Percentiles rank a stretch among this genome's conserved stretches.
phyloP scores from a whole-genome alignment of 1,139 yeast species.

The Candida frijolesensis region DNA sequence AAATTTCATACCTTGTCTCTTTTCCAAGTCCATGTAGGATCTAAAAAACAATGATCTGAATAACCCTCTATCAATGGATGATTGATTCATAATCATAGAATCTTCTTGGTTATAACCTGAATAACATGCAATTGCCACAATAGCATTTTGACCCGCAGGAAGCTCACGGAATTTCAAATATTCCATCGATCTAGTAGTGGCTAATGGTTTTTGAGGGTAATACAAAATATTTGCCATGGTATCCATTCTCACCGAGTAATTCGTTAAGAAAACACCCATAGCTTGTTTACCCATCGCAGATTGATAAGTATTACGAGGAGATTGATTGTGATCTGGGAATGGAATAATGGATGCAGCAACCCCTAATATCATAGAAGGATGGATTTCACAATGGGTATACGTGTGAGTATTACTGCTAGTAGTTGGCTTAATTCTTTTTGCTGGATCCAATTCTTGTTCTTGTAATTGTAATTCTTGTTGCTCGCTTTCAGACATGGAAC shows the following conservation, averaged over 20 bases:
- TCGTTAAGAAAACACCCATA: conserved; percentile 98
- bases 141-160: conserved; percentile 99
- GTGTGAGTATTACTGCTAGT: conserved; percentile 68
- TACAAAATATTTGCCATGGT: conserved; percentile 98
- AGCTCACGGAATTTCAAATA: conserved; percentile 94
- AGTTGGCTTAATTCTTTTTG: conserved; percentile 81
- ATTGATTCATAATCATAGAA: conserved; percentile 99
- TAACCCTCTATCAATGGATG: conserved; percentile 94
- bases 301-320: conserved; percentile 98
- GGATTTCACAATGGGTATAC: conserved; percentile 98
- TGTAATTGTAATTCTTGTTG: conserved; percentile 42
- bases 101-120: conserved; percentile 99
- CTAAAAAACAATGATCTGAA: conserved; percentile 95
- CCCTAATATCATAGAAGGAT: conserved; percentile 98
- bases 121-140: conserved; percentile 97
- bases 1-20: conserved; percentile 97
- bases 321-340: conserved; percentile 99
- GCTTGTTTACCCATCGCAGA: conserved; percentile 99
- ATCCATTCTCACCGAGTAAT: conserved; percentile 97
- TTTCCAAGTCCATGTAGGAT: conserved; percentile 98
- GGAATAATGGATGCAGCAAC: conserved; percentile 99
- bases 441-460: conserved; percentile 67
- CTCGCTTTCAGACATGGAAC: conserved; percentile 47
- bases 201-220: conserved; percentile 98
- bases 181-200: conserved; percentile 99